Conservation (phyloP, 2,329 filamentous ascomycete genomes). For the Magnaporthales sp. region DNA sequence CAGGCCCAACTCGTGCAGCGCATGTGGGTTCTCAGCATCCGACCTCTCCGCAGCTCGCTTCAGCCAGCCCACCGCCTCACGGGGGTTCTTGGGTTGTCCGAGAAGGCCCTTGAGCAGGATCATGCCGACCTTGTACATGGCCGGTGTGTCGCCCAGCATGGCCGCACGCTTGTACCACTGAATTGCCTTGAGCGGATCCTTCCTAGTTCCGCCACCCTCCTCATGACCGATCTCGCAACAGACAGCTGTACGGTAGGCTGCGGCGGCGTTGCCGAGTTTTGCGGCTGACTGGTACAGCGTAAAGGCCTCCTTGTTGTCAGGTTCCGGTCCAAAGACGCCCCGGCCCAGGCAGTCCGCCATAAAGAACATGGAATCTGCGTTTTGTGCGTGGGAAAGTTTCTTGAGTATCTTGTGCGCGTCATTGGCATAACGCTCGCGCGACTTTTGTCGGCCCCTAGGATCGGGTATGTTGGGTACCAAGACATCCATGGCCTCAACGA, state of each 20-base stretch:
- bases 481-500: conserved; percentile 76
- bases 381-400: conserved; percentile 67
- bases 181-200: conserved; percentile 86
- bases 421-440: conserved; percentile 72
- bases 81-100: conserved; percentile 73
- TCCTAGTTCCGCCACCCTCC: conserved; percentile 85
- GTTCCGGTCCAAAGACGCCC: conserved; percentile 67
- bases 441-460: conserved; percentile 63
- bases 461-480: conserved; percentile 58
- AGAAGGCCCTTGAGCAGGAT: conserved; percentile 87
- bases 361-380: conserved; percentile 86
- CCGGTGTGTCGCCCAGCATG: conserved; percentile 79
- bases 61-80: conserved; percentile 85
- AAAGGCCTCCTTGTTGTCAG: conserved; percentile 88
- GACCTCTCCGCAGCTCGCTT: conserved; percentile 87
- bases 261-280: conserved; percentile 76
- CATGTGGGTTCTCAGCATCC: conserved; percentile 85
- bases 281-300: conserved; percentile 88
- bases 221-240: conserved; percentile 96
- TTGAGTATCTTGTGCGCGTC: conserved; percentile 90
- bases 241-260: conserved; percentile 89
- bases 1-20: conserved; percentile 77
- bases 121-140: conserved; percentile 98
- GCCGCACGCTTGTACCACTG: conserved; percentile 98
- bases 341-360: conserved; percentile 83